Evolutionary conservation across 345 rosid genomes (phyloP), one percentile per base, ranked within the genome.

Genomic region (Melaleuca quinquenervia): DNA sequence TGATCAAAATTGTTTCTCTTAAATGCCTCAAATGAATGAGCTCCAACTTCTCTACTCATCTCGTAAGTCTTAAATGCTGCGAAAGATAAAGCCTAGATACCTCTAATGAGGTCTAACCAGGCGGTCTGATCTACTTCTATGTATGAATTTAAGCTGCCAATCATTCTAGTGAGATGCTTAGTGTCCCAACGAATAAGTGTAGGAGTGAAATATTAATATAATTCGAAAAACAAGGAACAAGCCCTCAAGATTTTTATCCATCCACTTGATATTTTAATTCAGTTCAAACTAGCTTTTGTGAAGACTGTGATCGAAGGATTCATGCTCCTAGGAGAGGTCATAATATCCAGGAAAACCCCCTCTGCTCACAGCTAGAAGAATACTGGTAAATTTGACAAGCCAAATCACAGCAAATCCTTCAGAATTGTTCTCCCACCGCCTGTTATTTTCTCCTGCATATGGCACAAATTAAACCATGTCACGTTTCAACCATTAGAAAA

Each of bases 391-490:
- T 36, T 3, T 27, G 22, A 15, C 6, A 50, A 49, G 32, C 51
- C 51, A 85, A 52, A 62, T 87, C 85, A 91, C 44, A 92, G 91
- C 90, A 93, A 87, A 85, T 94, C 95, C 91, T 87, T 88, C 76
- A 91, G 88, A 56, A 92, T 89, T 49, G 94, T 94, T 89, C 89
- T 91, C 53, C 87, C 89, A 20, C 84, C 84, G 80, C 90, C 55
- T 20, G 87, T 86, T 62, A 87, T 88, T 84, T 92, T 88, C 62
- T 84, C 89, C 98, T 92, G 24, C 89, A 82, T 3, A 82, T 64
- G 55, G 49, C 60, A 87, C 29, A 44, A 27, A 32, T 5, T 62
- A 41, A 84, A 51, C n/a, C 32, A 7, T n/a, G 24, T 82, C 41
- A 41, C 41, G 41, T 41, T 41, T 41, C 41, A 41, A 41, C 41